Base-by-base conservation (phyloP, 2,329 filamentous ascomycete species). In the Colletotrichum sp. region DNA sequence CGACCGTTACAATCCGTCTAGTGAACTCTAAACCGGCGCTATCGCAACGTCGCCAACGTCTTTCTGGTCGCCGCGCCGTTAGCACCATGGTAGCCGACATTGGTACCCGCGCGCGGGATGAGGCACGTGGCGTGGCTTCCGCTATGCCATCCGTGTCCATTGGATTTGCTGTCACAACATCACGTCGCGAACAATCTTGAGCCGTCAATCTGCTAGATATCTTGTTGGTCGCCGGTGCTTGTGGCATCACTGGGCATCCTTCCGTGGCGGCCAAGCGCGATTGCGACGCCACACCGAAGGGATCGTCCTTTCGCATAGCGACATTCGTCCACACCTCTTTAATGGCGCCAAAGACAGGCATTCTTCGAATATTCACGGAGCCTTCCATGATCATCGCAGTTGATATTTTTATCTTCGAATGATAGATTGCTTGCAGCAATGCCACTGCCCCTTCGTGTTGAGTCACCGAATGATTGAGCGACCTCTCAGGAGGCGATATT, bases 91-190 rank as follows among this genome's bases (percentile, higher is more conserved):
- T 32, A 30, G n/a, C n/a, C 48, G 36, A 61, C n/a, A 43, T 61
- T 75, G 12, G 24, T 63, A 63, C 57, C 69, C 69, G 57, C 55
- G 52, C 67, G 32, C 55, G 43, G 32, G 39, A 52, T 39, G 48
- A n/a, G 63, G 71, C 74, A 76, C 59, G 74, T 70, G 74, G 74
- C 59, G 48, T 74, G 57, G 55, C 55, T 66, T 24, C 69, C 63
- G 36, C 26, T 34, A n/a, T 52, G 5, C 24, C 48, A 18, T 21
- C 26, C 28, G 59, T 21, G 55, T 59, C 32, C 9, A 52, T 48
- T 71, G 32, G 57, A 12, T 34, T n/a, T 52, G 21, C 18, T 48
- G 8, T 55, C 30, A 63, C 13, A 4, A 63, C 59, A 34, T 21
- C n/a, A 34, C 13, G 18, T 8, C 59, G 18, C 32, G 26, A 21